Evolutionary conservation across 371 early-diverging fungal genomes (phyloP).

Genomic region (Nematocida sp.): DNA sequence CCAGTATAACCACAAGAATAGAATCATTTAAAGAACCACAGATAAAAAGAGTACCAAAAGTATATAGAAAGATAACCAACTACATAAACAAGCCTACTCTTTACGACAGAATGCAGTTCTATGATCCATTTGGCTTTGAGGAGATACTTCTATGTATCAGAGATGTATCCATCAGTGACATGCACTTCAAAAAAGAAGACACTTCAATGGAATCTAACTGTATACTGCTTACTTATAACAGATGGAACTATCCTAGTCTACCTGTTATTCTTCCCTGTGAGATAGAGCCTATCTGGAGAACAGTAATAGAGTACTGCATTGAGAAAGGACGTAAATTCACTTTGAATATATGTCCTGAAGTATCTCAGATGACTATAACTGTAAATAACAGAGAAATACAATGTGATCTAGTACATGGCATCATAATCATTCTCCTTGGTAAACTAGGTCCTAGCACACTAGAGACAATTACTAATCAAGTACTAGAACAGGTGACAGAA

Average conservation of each 20-base stretch:
- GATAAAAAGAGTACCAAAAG: not conserved
- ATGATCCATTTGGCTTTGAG: constrained; percentile 21
- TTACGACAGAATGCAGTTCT: not conserved
- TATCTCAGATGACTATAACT: constrained; percentile 13
- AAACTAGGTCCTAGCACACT: not conserved
- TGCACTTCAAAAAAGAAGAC: constrained; percentile 34
- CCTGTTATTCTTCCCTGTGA: constrained; percentile 29
- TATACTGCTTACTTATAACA: constrained; percentile 16
- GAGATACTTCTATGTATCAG: constrained; percentile 33
- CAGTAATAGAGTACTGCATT: constrained; percentile 20
- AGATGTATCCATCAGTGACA: constrained; percentile 28
- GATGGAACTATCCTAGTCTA: constrained; percentile 42
- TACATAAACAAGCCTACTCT: constrained; percentile 39
- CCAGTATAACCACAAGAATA: not conserved
- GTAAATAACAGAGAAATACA: constrained; percentile 1
- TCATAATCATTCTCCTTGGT: constrained; percentile 32
- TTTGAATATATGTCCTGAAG: constrained; percentile 26
- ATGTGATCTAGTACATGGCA: constrained; percentile 32
- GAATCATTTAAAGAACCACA: not conserved
- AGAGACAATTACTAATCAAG: constrained; percentile 1
- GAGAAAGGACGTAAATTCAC: constrained; percentile 36
- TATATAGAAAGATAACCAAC: not conserved
- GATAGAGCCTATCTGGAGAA: constrained; percentile 21
- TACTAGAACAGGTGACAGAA: constrained; percentile 4
- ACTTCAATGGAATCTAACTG: not conserved